Conservation (phyloP, 2,329 filamentous ascomycete genomes). For the Colletotrichum tamarilloi region DNA sequence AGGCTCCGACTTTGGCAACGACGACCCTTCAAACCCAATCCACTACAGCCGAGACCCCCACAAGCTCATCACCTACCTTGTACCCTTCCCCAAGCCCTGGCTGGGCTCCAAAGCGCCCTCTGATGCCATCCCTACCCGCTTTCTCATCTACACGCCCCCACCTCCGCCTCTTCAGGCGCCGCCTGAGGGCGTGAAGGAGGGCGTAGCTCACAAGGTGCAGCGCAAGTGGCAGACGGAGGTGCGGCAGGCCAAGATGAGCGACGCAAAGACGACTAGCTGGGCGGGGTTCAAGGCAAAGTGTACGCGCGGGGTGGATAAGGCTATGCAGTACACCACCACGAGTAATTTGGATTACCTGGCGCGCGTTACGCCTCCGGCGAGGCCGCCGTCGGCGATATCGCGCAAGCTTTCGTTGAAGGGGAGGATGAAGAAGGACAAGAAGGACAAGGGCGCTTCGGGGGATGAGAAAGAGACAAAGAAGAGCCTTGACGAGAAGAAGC, state of each 20-base stretch:
- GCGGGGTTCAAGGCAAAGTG: slow-evolving; percentile 32
- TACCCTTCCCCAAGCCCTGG: slow-evolving; percentile 33
- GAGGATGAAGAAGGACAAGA: slow-evolving; percentile 31
- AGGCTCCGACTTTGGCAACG: slow-evolving; percentile 27
- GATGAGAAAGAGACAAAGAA: slow-evolving; percentile 12
- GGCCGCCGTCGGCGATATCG: slow-evolving; percentile 1
- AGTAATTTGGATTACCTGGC: slow-evolving; percentile 30
- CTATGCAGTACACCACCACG: slow-evolving; percentile 32
- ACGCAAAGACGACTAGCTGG: slow-evolving; percentile 32
- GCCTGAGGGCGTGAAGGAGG: slow-evolving; percentile 30
- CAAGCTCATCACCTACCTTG: slow-evolving; percentile 33
- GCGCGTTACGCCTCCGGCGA: slow-evolving; percentile 19
- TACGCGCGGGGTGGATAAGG: slow-evolving; percentile 25
- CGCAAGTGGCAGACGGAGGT: slow-evolving; percentile 32
- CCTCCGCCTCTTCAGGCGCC: slow-evolving; percentile 29
- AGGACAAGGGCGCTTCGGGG: neutral
- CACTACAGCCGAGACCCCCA: slow-evolving; percentile 30
- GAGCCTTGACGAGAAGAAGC: slow-evolving; percentile 12
- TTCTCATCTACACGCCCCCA: slow-evolving; percentile 29
- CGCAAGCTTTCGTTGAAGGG: slow-evolving; percentile 18
- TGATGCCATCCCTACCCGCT: slow-evolving; percentile 22
- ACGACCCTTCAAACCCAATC: slow-evolving; percentile 29
- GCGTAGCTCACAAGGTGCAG: slow-evolving; percentile 32
- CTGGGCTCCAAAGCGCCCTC: slow-evolving; percentile 9
- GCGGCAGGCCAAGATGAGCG: slow-evolving; percentile 27